Evolutionary conservation across 2,329 filamentous ascomycete genomes (phyloP).

Genomic region (Aspergillus intermedius): DNA sequence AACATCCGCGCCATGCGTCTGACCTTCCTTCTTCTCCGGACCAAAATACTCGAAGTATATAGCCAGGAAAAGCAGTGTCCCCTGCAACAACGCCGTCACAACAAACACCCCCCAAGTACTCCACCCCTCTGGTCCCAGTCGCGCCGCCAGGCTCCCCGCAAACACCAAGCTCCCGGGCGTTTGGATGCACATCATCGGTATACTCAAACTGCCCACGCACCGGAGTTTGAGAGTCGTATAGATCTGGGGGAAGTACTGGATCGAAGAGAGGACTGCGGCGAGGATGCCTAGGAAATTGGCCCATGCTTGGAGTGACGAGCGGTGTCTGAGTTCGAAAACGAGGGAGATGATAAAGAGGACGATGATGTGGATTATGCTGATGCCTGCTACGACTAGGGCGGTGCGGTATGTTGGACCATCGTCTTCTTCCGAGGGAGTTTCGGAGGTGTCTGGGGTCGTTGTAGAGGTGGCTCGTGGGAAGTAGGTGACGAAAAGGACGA

Average conservation of each 20-base stretch:
- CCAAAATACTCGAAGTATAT: constrained; percentile 58
- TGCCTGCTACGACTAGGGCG: constrained; percentile 65
- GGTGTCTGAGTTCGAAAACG: constrained; percentile 58
- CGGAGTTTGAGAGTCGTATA: constrained; percentile 81
- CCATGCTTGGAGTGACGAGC: constrained; percentile 64
- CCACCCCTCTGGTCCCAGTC: constrained; percentile 79
- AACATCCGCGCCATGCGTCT: constrained; percentile 16
- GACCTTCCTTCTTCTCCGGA: constrained; percentile 38
- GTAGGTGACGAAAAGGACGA: constrained; percentile 90
- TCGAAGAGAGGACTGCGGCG: constrained; percentile 67
- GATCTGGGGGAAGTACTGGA: constrained; percentile 95
- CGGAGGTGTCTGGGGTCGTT: constrained; percentile 15
- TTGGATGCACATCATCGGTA: constrained; percentile 98
- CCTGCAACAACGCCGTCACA: constrained; percentile 79
- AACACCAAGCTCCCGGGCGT: constrained; percentile 89
- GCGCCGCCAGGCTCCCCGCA: constrained; percentile 71
- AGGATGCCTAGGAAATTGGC: constrained; percentile 79
- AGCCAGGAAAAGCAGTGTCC: constrained; percentile 70
- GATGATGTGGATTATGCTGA: constrained; percentile 70
- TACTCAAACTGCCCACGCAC: constrained; percentile 83
- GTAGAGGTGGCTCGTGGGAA: constrained; percentile 59
- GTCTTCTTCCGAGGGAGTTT: constrained; percentile 40
- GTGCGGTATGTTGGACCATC: constrained; percentile 66
- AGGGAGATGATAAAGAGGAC: constrained; percentile 59
- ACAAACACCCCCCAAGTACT: constrained; percentile 92